Conservation (phyloP, 805 yeast genomes). For the Suhomyces kilbournensis region DNA sequence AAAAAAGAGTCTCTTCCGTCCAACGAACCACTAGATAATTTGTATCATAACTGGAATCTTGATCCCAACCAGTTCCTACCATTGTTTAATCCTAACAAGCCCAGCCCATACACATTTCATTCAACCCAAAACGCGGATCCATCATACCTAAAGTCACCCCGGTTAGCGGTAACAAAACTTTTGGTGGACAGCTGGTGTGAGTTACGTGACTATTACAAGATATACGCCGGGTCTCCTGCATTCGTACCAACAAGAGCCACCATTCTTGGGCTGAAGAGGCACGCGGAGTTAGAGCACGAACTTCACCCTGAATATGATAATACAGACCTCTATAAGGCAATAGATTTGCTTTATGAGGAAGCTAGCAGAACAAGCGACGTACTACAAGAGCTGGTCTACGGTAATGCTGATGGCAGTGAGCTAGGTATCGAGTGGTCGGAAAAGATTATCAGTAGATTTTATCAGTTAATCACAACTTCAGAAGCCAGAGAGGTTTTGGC, state of each 20-base stretch:
- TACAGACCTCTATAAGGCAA: slow-evolving; percentile 2
- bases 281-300: slow-evolving; percentile 45
- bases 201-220: slow-evolving; percentile 49
- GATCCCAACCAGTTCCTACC: not conserved
- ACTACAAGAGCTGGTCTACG: slow-evolving; percentile 1
- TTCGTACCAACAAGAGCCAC: slow-evolving; percentile 37
- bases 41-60: slow-evolving; percentile 6
- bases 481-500: slow-evolving; percentile 61
- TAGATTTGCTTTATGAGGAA: slow-evolving; percentile 6
- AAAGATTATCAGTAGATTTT: slow-evolving; percentile 37
- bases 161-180: slow-evolving; percentile 60
- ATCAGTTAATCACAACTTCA: slow-evolving; percentile 42
- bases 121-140: slow-evolving; percentile 21
- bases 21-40: not conserved
- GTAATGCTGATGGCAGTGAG: slow-evolving; percentile 13
- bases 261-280: slow-evolving; percentile 46
- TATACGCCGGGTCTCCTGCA: slow-evolving; percentile 44
- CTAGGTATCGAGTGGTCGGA: slow-evolving; percentile 38
- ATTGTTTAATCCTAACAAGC: slow-evolving; percentile 1
- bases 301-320: slow-evolving; percentile 39
- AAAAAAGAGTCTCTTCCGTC: not conserved
- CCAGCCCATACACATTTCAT: slow-evolving; percentile 24
- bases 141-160: slow-evolving; percentile 23
- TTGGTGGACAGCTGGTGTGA: slow-evolving; percentile 70
- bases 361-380: not conserved